These are phyloP conservation scores for Cnidoscolus chayamansa DNA, from an alignment of 441 rosid genomes.

Conservation along the genomic window DNA sequence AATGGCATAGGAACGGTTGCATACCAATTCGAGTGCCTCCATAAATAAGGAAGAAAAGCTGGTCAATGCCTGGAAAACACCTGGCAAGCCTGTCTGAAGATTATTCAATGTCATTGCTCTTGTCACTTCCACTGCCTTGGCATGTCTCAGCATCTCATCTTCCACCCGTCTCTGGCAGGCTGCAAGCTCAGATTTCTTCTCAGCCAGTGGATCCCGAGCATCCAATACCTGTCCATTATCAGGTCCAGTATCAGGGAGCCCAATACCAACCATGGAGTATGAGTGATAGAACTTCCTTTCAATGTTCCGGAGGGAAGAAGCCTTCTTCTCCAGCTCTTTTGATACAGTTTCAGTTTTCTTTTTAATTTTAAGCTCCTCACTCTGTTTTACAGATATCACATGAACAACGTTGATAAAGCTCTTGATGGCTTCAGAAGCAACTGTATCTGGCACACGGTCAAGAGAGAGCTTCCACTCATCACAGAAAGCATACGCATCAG, in stretches of 20 bases:
- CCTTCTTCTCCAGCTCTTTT: constrained; percentile 87
- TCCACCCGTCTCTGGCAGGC: constrained; percentile 80
- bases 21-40: constrained; percentile 61
- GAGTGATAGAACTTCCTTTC: constrained; percentile 91
- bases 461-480: constrained; percentile 97
- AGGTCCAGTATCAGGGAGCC: constrained; percentile 62
- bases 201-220: constrained; percentile 79
- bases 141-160: constrained; percentile 85
- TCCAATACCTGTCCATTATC: constrained; percentile 64
- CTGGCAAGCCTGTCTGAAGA: constrained; percentile 88
- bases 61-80: constrained; percentile 84
- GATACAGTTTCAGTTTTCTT: constrained; percentile 69
- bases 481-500: constrained; percentile 58
- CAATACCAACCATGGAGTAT: constrained; percentile 81
- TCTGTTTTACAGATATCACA: constrained; percentile 66
- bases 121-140: constrained; percentile 82
- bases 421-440: constrained; percentile 94
- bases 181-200: constrained; percentile 81
- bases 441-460: constrained; percentile 91
- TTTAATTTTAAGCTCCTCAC: constrained; percentile 72
- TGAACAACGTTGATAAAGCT: constrained; percentile 80
- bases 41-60: constrained; percentile 75
- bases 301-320: constrained; percentile 73
- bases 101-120: constrained; percentile 82
- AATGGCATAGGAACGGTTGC: constrained; percentile 70